A percentile compares a stretch with the other conserved stretches of the same genome.
Evolutionary conservation across 257 asterid genomes (phyloP).

Genomic region (Verbascum thapsus): DNA sequence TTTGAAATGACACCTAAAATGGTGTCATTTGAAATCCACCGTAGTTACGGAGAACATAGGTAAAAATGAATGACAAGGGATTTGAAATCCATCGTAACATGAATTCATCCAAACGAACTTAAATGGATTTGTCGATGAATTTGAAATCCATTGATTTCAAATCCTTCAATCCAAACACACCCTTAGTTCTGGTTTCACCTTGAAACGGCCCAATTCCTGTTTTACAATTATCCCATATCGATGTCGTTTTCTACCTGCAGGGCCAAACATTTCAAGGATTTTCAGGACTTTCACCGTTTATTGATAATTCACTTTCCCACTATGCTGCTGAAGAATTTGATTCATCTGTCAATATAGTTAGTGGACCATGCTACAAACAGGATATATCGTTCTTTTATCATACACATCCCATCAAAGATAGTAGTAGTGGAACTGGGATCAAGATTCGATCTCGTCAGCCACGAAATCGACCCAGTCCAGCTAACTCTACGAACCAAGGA

Average conservation of each 20-base stretch:
- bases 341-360: conserved; percentile 25
- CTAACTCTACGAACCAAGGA: conserved; percentile 44
- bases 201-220: conserved; percentile 15
- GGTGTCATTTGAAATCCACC: too few relatives aligned
- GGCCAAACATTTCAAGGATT: conserved; percentile 31
- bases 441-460: conserved; percentile 45
- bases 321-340: conserved; percentile 38
- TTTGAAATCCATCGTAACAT: too few relatives aligned
- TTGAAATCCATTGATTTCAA: too few relatives aligned
- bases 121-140: too few relatives aligned
- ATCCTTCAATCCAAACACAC: too few relatives aligned
- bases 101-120: too few relatives aligned
- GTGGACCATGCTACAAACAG: conserved; percentile 27
- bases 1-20: too few relatives aligned
- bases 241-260: conserved; percentile 35
- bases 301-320: conserved; percentile 25
- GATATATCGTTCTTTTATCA: conserved; percentile 23
- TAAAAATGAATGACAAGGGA: too few relatives aligned
- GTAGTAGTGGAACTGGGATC: conserved; percentile 44
- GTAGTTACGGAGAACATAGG: too few relatives aligned
- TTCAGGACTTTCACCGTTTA: conserved; percentile 20
- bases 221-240: conserved; percentile 14
- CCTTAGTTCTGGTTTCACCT: conserved; percentile 20
- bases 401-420: conserved; percentile 31
- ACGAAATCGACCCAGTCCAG: conserved; percentile 27